phyloP scores from a whole-genome alignment of 345 rosid species.

The Punica granatum region DNA sequence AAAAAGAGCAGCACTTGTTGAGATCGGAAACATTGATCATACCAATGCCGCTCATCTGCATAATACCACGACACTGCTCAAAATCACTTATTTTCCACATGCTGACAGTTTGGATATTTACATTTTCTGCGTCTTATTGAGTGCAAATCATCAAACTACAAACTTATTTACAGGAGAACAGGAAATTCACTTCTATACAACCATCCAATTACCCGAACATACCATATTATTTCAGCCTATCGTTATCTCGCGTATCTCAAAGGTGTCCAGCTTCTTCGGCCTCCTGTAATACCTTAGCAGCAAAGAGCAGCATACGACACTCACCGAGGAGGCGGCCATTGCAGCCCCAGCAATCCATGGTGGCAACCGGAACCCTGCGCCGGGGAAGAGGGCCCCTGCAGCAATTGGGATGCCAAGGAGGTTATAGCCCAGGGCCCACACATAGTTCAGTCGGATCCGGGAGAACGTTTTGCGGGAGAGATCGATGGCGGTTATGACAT shows the following conservation, averaged over 20 bases:
- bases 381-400: conserved; percentile 74
- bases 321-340: conserved; percentile 96
- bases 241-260: conserved; percentile 46
- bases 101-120: background rate
- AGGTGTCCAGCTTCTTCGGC: conserved; percentile 53
- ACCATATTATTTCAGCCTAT: conserved; percentile 24
- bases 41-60: background rate
- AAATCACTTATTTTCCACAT: background rate
- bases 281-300: conserved; percentile 63
- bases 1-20: background rate
- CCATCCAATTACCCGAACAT: background rate
- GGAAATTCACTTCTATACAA: background rate
- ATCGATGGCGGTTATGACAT: conserved; percentile 87
- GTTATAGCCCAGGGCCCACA: conserved; percentile 93
- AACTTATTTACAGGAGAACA: background rate
- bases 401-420: conserved; percentile 81
- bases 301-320: conserved; percentile 87
- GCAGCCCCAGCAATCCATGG: conserved; percentile 99
- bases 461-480: conserved; percentile 76
- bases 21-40: background rate
- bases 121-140: background rate
- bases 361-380: conserved; percentile 58
- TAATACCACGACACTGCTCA: background rate
- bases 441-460: conserved; percentile 79
- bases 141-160: background rate